A percentile compares a stretch with the other conserved stretches of the same genome.
phyloP scores from a whole-genome alignment of 306 rosid species.

The Vigna mungo region DNA sequence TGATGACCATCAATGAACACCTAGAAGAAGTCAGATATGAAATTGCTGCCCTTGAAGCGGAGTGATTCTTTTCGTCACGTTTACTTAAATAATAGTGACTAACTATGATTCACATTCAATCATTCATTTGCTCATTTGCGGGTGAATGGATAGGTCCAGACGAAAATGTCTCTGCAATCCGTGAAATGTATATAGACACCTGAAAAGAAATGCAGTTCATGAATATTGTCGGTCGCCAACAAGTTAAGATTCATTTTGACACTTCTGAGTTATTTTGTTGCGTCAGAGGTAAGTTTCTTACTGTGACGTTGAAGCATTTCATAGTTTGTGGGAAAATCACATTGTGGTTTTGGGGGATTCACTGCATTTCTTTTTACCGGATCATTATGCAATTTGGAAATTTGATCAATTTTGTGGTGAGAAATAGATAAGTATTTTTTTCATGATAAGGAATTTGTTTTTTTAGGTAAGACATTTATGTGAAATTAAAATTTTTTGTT shows the following conservation, averaged over 20 bases:
- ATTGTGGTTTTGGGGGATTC: too few species aligned
- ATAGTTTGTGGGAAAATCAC: neutral
- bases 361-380: too few species aligned
- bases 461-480: too few species aligned
- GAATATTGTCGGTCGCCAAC: constrained; percentile 27
- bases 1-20: constrained; percentile 82
- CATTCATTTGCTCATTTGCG: constrained; percentile 2
- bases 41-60: constrained; percentile 83
- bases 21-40: constrained; percentile 94
- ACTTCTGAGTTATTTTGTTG: neutral
- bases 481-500: too few species aligned
- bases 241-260: neutral
- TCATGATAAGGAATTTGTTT: too few species aligned
- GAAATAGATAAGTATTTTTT: too few species aligned
- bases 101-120: constrained; percentile 28
- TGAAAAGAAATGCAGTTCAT: constrained; percentile 28
- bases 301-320: neutral
- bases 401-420: too few species aligned
- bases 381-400: too few species aligned
- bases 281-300: neutral
- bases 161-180: constrained; percentile 16
- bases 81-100: constrained; percentile 8
- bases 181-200: constrained; percentile 46
- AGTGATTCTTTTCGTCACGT: constrained; percentile 39
- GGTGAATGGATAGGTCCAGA: constrained; percentile 28